Base-by-base conservation (phyloP, 345 rosid species). In the Linum tenue region DNA sequence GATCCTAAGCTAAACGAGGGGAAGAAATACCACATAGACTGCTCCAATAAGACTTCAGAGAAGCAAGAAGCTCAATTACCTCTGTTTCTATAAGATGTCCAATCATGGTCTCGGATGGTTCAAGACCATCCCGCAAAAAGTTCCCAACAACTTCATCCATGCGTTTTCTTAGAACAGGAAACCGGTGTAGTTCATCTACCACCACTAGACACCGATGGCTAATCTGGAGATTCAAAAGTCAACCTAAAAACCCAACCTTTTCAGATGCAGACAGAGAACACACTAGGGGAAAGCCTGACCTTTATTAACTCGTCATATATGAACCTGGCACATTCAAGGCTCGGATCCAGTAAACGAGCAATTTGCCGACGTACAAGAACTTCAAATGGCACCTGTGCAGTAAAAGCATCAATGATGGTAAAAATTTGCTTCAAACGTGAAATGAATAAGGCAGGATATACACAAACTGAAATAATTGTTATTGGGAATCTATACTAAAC, bases 261-360 rank as follows among this genome's bases (percentile, higher is more conserved):
- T 61, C n/a, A 58, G 64, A 5, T 40, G 11, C 39, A 7, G 42
- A 41, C 38, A 51, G 2, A 56, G 55, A 41, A 65, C 1, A 7
- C 5, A 14, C 22, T 22, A 22, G 5, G 39, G 62, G 35, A 9
- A 67, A 62, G 48, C 10, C 70, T 75, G 69, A 84, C 94, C 86
- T 83, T 85, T 60, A 81, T 73, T 65, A 87, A 73, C 72, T 87
- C 90, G 70, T 85, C 86, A 77, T 81, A 73, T 50, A 87, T 80
- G 74, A 84, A 83, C 70, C 82, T 71, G 16, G 82, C 75, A 67
- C 94, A 87, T 70, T 83, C 90, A 63, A 81, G 88, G 75, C 88
- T 78, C 38, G 94, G 94, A 40, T 87, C 88, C 65, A 81, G 51
- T 75, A 87, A 65, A 59, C 72, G 86, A 72, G 82, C 78, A 55